Conservation (phyloP, 352 stramenopile genomes). For the Globisporangium takayamanum region DNA sequence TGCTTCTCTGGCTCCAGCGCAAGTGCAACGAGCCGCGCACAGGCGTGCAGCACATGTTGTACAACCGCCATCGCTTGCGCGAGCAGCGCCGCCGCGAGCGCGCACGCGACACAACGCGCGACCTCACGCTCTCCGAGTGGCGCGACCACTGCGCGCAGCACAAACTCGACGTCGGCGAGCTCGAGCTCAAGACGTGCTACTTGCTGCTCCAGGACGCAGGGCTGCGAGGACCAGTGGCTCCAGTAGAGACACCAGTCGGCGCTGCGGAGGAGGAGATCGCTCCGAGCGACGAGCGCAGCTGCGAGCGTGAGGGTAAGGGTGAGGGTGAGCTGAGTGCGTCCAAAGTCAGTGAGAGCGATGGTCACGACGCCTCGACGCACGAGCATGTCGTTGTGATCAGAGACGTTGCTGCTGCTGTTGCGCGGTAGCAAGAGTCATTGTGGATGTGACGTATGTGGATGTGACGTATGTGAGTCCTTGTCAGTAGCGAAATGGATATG, state of each 20-base stretch:
- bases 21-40: slow-evolving; percentile 23
- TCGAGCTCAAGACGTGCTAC: slow-evolving; percentile 18
- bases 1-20: slow-evolving; percentile 36
- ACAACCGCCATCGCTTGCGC: slow-evolving; percentile 3
- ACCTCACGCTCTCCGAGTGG: slow-evolving; percentile 27
- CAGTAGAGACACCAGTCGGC: neutral
- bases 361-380: neutral
- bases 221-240: neutral
- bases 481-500: too few species aligned
- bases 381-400: neutral
- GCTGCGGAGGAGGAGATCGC: neutral
- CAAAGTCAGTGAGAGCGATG: neutral
- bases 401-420: neutral
- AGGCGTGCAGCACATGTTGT: slow-evolving; percentile 13
- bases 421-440: neutral
- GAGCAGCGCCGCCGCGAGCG: slow-evolving; percentile 14
- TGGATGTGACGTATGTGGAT: too few species aligned
- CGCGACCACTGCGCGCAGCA: slow-evolving; percentile 27
- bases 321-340: neutral
- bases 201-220: slow-evolving; percentile 1
- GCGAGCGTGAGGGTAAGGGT: neutral
- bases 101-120: slow-evolving; percentile 19
- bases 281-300: neutral
- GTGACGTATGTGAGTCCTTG: too few species aligned
- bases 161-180: slow-evolving; percentile 19